phyloP scores from a whole-genome alignment of 768 basidiomycete species.

The Bullera alba region DNA sequence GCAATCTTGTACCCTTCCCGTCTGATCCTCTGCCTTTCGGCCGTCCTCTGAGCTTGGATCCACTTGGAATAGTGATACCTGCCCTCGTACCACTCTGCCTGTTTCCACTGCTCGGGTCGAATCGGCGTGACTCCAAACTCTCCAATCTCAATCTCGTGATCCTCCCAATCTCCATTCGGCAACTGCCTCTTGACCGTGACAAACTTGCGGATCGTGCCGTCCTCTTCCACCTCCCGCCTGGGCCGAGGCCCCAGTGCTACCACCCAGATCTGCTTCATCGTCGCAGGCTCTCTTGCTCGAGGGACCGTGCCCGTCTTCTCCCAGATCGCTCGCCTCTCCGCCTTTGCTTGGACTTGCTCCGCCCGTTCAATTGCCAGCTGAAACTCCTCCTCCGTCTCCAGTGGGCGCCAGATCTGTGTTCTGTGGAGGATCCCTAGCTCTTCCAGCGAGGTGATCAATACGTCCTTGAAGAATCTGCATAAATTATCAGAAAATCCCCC shows the following conservation, averaged over 20 bases:
- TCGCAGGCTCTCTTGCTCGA: neutral
- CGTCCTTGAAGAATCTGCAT: constrained; percentile 25
- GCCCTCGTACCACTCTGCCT: constrained; percentile 19
- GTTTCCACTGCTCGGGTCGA: constrained; percentile 9
- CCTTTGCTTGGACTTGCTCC: constrained; percentile 11
- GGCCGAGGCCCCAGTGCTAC: neutral
- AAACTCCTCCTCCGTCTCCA: constrained; percentile 20
- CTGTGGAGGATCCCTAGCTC: constrained; percentile 25
- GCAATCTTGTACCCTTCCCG: constrained; percentile 15
- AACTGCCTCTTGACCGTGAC: too few relatives aligned
- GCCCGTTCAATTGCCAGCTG: constrained; percentile 20
- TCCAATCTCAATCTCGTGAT: constrained; percentile 5
- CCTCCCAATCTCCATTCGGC: neutral
- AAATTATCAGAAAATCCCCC: neutral
- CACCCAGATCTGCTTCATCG: neutral
- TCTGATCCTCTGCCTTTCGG: constrained; percentile 8
- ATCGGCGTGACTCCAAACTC: neutral
- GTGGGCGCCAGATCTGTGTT: constrained; percentile 7
- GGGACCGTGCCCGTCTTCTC: neutral
- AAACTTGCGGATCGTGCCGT: too few relatives aligned
- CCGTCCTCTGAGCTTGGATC: constrained; percentile 16
- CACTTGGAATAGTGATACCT: constrained; percentile 8
- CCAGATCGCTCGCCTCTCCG: constrained; percentile 10
- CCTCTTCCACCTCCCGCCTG: neutral
- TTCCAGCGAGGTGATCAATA: constrained; percentile 27